Evolutionary conservation across 306 rosid species (phyloP), one percentile per base, ranked within the genome.

Genomic region (Prunus armeniaca): DNA sequence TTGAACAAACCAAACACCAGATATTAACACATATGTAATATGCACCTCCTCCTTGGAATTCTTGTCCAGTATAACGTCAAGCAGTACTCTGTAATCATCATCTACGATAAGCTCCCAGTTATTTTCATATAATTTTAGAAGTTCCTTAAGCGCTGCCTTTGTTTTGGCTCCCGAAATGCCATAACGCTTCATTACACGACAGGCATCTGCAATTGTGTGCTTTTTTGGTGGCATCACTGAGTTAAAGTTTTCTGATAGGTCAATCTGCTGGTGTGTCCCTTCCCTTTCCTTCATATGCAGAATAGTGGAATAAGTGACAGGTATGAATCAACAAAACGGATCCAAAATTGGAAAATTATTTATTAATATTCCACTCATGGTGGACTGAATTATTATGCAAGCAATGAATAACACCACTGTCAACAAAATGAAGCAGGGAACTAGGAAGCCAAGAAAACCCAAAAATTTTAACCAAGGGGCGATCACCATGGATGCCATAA

Each of bases 81-180:
- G 20, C 46, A 78, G 45, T 6, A 52, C 65, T 78, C 22, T 78
- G 68, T 71, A 71, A 19, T 38, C n/a, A 8, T 78, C 81, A 0
- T 71, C 65, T 51, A 47, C 47, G 17, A 78, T 70, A 34, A 61
- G n/a, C 43, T 32, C 55, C 81, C 81, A 78, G 18, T 52, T 62
- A 41, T 70, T 61, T 2, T 32, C 71, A 78, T 63, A 78, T 65
- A 51, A 51, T 51, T 17, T 15, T 43, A 78, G 46, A 50, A 78
- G 81, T 70, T 25, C 18, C 30, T 17, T 71, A 38, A 78, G 19
- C 24, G 34, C 71, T 41, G 18, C 49, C 56, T 18, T 78, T 19
- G 74, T 71, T 78, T 17, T 19, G 20, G 18, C 27, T 50, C 43
- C n/a, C 9, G 47, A 3, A 41, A 78, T 30, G 71, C 71, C 81